These are phyloP conservation scores for Saturnispora quitensis DNA, from an alignment of 805 yeast species.

Conservation along the genomic window DNA sequence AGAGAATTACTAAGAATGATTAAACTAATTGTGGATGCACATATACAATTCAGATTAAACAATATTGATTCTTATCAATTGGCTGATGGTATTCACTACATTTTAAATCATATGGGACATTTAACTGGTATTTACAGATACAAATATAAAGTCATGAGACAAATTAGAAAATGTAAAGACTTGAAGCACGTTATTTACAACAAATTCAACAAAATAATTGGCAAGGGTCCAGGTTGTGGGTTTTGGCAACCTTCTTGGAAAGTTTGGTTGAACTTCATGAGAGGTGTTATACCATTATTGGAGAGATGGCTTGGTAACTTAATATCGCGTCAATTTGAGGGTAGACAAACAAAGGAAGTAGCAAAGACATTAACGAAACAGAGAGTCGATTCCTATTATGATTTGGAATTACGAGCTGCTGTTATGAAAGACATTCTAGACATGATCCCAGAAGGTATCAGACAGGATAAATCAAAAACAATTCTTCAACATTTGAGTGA, in stretches of 20 bases:
- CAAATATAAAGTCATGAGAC: constrained; percentile 97
- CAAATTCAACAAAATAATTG: constrained; percentile 74
- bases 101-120: constrained; percentile 89
- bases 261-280: constrained; percentile 84
- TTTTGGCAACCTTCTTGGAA: constrained; percentile 99
- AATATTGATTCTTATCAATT: constrained; percentile 87
- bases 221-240: constrained; percentile 98
- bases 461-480: constrained; percentile 77
- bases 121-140: constrained; percentile 93
- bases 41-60: constrained; percentile 84
- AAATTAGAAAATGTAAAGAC: constrained; percentile 91
- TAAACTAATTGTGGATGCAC: constrained; percentile 85
- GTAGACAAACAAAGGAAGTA: constrained; percentile 82
- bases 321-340: constrained; percentile 89
- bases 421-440: constrained; percentile 94
- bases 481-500: constrained; percentile 90
- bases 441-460: constrained; percentile 93
- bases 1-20: constrained; percentile 81
- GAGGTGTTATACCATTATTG: constrained; percentile 85
- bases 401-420: constrained; percentile 83
- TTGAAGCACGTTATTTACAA: constrained; percentile 85
- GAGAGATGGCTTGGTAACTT: constrained; percentile 95
- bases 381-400: constrained; percentile 90
- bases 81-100: constrained; percentile 90
- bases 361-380: constrained; percentile 94